Conservation (phyloP, 2,329 filamentous ascomycete genomes). For the Septoria linicola region DNA sequence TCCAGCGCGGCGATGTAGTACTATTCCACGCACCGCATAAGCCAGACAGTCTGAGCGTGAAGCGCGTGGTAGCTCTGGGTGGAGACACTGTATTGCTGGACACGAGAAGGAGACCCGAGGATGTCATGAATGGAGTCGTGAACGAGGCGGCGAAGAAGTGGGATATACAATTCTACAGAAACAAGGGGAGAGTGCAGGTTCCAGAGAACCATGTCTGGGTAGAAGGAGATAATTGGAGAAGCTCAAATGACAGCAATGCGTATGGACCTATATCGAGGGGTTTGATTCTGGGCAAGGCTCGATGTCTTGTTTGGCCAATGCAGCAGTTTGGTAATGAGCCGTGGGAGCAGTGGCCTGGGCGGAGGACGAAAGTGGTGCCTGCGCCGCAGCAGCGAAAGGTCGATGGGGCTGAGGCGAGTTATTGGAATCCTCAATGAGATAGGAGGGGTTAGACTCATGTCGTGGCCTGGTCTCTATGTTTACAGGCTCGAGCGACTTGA, state of each 20-base stretch:
- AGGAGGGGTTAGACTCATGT: too few relatives aligned
- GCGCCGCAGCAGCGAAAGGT: conserved; percentile 10
- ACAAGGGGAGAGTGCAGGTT: conserved; percentile 54
- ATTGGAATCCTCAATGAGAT: too few relatives aligned
- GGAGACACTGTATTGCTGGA: conserved; percentile 72
- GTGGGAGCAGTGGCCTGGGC: conserved; percentile 56
- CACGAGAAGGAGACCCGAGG: conserved; percentile 37
- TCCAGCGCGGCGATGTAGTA: conserved; percentile 47
- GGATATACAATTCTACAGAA: conserved; percentile 28
- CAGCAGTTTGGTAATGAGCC: conserved; percentile 54
- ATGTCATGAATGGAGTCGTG: conserved; percentile 40
- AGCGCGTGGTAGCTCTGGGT: conserved; percentile 77
- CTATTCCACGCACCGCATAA: conserved; percentile 57
- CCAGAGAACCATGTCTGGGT: conserved; percentile 90
- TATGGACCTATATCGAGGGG: conserved; percentile 72
- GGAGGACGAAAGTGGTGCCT: conserved; percentile 44
- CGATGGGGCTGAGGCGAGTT: not conserved
- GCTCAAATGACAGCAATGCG: conserved; percentile 79
- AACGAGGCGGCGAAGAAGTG: conserved; percentile 30
- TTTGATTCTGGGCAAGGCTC: conserved; percentile 72
- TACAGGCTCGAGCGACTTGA: too few relatives aligned
- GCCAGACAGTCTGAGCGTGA: conserved; percentile 70
- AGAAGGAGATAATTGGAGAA: conserved; percentile 78
- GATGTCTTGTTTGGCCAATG: conserved; percentile 69
- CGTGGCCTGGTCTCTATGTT: too few relatives aligned